These are phyloP conservation scores for Aureoboletus auriporus DNA, from an alignment of 768 basidiomycete genomes.

Conservation along the genomic window DNA sequence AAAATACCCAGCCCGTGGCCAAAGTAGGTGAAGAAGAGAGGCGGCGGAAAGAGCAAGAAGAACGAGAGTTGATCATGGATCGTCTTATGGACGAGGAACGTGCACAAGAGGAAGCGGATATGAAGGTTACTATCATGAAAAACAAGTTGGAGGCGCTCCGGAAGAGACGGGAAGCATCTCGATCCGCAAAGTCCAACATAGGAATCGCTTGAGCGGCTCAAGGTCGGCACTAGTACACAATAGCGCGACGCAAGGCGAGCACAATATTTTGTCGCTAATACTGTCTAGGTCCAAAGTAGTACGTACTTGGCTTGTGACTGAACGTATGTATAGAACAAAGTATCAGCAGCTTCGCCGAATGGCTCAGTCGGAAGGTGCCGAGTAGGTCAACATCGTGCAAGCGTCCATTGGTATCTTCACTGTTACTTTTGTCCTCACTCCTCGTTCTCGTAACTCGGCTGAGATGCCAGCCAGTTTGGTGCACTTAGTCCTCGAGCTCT, in stretches of 20 bases:
- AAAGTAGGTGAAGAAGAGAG: constrained; percentile 35
- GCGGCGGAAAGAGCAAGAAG: constrained; percentile 59
- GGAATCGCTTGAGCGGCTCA: constrained; percentile 10
- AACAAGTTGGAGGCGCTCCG: constrained; percentile 58
- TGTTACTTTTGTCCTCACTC: too few species aligned
- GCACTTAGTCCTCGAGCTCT: constrained; percentile 99
- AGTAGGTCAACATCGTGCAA: too few species aligned
- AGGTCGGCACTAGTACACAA: too few species aligned
- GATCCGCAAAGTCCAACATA: constrained; percentile 15
- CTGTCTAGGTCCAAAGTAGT: too few species aligned
- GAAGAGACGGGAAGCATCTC: constrained; percentile 39
- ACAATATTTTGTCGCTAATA: too few species aligned
- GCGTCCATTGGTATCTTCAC: too few species aligned
- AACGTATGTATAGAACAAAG: too few species aligned
- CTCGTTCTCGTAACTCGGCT: too few species aligned
- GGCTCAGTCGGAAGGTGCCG: too few species aligned
- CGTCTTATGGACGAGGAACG: constrained; percentile 79
- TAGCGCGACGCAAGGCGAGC: neutral
- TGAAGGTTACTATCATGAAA: constrained; percentile 64
- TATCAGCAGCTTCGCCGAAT: too few species aligned
- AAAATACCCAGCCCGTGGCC: constrained; percentile 13
- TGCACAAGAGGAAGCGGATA: constrained; percentile 85
- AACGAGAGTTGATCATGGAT: constrained; percentile 82
- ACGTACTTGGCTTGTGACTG: too few species aligned
- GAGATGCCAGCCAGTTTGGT: constrained; percentile 98